A percentile compares a stretch with the other conserved stretches of the same genome.
phyloP scores from a whole-genome alignment of 164 flowering plant species.

The Houttuynia cordata region DNA sequence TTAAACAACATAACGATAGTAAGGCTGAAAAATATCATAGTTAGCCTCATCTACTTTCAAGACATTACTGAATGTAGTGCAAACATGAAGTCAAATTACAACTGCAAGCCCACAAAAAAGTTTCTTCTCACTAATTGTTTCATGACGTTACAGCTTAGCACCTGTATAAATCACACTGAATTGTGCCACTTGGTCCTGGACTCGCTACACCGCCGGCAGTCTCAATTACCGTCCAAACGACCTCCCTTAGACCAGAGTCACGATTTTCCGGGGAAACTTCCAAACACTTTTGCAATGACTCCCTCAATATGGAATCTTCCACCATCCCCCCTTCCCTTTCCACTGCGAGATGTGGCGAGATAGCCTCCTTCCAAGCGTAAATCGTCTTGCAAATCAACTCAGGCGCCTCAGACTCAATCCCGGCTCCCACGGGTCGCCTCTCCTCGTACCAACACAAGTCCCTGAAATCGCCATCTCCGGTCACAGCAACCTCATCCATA shows the following conservation, averaged over 20 bases:
- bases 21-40: too few species aligned
- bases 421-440: conserved; percentile 24
- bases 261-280: conserved; percentile 14
- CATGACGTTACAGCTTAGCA: conserved; percentile 4
- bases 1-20: too few species aligned
- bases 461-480: conserved; percentile 19
- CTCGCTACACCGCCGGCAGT: conserved; percentile 98
- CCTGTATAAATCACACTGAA: conserved; percentile 92
- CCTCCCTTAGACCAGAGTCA: conserved; percentile 7
- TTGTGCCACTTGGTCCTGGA: conserved; percentile 89
- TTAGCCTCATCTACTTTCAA: background rate
- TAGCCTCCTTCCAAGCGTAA: conserved; percentile 74
- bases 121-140: background rate
- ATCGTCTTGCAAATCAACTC: conserved; percentile 66
- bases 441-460: conserved; percentile 41
- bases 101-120: too few species aligned
- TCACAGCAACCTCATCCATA: conserved; percentile 7
- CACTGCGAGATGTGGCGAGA: conserved; percentile 89
- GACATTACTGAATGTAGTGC: too few species aligned
- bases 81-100: too few species aligned
- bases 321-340: conserved; percentile 61
- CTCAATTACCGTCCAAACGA: conserved; percentile 52
- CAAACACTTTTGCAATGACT: conserved; percentile 43
- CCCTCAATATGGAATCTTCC: conserved; percentile 36
- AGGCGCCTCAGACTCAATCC: conserved; percentile 7